Percentiles rank a stretch among this genome's conserved stretches.
phyloP scores from a whole-genome alignment of 1,139 yeast genomes.

The Magnusiomyces fungicola region DNA sequence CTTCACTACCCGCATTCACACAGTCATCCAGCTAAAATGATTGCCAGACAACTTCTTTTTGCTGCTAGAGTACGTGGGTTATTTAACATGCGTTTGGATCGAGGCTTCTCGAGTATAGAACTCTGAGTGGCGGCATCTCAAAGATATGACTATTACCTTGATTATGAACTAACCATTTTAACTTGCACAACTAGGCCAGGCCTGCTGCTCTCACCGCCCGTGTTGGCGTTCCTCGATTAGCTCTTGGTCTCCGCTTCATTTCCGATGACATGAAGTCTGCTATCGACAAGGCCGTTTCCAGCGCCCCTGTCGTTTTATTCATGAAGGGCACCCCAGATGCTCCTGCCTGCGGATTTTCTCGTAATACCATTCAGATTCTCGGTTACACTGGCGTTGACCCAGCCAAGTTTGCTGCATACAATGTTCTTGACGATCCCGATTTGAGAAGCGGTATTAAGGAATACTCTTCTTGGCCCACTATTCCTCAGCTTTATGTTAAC shows the following conservation, averaged over 20 bases:
- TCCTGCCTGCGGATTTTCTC: constrained; percentile 96
- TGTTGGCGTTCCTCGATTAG: constrained; percentile 1
- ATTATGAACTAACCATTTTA: no score
- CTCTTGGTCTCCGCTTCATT: constrained; percentile 41
- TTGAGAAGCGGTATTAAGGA: constrained; percentile 91
- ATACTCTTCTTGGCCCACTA: constrained; percentile 91
- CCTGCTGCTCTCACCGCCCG: constrained; percentile 1
- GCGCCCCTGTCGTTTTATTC: constrained; percentile 91
- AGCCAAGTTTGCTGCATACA: constrained; percentile 89
- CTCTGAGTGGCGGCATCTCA: no score
- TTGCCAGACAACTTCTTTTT: constrained; percentile 1
- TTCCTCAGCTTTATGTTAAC: constrained; percentile 52
- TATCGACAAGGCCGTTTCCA: constrained; percentile 71
- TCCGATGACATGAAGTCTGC: constrained; percentile 77
- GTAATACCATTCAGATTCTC: constrained; percentile 85
- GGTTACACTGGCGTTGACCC: constrained; percentile 99
- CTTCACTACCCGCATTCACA: neutral
- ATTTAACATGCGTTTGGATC: no score
- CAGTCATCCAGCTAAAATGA: neutral
- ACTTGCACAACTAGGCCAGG: neutral
- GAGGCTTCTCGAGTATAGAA: no score
- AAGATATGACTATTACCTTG: no score
- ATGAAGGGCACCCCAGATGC: constrained; percentile 77
- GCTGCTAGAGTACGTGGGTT: constrained; percentile 7
- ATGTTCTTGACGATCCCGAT: constrained; percentile 90